Percentiles rank a stretch among this genome's conserved stretches.
phyloP scores from a whole-genome alignment of 2,329 filamentous ascomycete genomes.

The Parafenestella ontariensis region DNA sequence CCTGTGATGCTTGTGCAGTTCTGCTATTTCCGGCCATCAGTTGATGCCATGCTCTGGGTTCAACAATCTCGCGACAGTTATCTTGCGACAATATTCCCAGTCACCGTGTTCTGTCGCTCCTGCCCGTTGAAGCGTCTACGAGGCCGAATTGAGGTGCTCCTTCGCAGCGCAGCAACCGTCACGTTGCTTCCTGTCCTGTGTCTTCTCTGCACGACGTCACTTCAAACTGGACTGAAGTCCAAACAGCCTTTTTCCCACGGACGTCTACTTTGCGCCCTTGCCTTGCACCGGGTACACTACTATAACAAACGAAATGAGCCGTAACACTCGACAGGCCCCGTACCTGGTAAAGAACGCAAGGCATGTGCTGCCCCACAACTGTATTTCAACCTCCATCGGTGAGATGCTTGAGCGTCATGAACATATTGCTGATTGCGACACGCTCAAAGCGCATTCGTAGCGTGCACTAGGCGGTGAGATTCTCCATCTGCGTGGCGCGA shows the following conservation, averaged over 20 bases:
- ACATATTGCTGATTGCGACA: background rate
- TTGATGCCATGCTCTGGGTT: background rate
- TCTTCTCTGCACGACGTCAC: background rate
- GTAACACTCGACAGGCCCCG: constrained; percentile 8
- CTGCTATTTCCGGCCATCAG: background rate
- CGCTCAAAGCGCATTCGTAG: background rate
- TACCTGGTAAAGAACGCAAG: background rate
- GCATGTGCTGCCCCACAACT: constrained; percentile 1
- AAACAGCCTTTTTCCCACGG: background rate
- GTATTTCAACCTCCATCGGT: background rate
- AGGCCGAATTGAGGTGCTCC: background rate
- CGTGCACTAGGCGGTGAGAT: background rate
- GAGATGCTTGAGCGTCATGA: background rate
- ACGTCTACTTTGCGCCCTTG: background rate
- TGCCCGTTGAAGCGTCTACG: too few species aligned
- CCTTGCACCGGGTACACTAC: constrained; percentile 8
- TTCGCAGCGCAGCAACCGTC: too few species aligned
- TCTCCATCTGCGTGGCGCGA: background rate
- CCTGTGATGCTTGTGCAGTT: constrained; percentile 8
- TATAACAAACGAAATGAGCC: constrained; percentile 11
- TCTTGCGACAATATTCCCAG: too few species aligned
- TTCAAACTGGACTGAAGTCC: background rate
- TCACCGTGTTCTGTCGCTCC: too few species aligned
- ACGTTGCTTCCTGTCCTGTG: too few species aligned
- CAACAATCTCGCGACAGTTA: too few species aligned